These are phyloP conservation scores for Harrya chromipes DNA, from an alignment of 768 basidiomycete genomes.

Conservation along the genomic window DNA sequence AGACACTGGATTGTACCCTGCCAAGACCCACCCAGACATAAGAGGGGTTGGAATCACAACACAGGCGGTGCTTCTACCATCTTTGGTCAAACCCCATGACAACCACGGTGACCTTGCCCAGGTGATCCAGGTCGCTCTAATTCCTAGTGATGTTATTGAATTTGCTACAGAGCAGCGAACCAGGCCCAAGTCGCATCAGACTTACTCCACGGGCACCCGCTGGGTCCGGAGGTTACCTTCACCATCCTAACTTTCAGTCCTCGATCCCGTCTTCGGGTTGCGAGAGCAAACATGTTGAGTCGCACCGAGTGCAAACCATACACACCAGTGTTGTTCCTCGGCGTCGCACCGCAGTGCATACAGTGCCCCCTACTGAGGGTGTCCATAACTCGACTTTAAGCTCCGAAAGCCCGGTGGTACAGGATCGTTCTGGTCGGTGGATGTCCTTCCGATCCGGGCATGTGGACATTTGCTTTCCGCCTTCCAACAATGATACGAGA, in stretches of 20 bases:
- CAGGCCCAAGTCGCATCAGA: slow-evolving; percentile 5
- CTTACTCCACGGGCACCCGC: not conserved
- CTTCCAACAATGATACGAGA: not conserved
- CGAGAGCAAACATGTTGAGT: not conserved
- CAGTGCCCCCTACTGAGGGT: not conserved
- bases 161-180: slow-evolving; percentile 10
- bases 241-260: not conserved
- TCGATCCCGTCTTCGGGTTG: not conserved
- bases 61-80: not conserved
- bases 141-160: slow-evolving; percentile 1
- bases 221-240: not conserved
- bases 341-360: not conserved
- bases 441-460: slow-evolving; percentile 27
- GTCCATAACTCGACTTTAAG: slow-evolving; percentile 11
- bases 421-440: slow-evolving; percentile 15
- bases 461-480: slow-evolving; percentile 14
- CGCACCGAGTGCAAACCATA: not conserved
- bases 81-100: not conserved
- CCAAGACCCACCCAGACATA: not conserved
- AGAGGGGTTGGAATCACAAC: not conserved
- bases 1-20: not conserved
- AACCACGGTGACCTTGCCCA: slow-evolving; percentile 1
- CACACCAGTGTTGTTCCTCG: not conserved
- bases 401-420: not conserved
- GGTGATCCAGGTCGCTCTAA: slow-evolving; percentile 2